Percentiles rank a stretch among this genome's conserved stretches.
Conservation (phyloP, 2,329 filamentous ascomycete genomes). For the Colletotrichum sansevieriae region DNA sequence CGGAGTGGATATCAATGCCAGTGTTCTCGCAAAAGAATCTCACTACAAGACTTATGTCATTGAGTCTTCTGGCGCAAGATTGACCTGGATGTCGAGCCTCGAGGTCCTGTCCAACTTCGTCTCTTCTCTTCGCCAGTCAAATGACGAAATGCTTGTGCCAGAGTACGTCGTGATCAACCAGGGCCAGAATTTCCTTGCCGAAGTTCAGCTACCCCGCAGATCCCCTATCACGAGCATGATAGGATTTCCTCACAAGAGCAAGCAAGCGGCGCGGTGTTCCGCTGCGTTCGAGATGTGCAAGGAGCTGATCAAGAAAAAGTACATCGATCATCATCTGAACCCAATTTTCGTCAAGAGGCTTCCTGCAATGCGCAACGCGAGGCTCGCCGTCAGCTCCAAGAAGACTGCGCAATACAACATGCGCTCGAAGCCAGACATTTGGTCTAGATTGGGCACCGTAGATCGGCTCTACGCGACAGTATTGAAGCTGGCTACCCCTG, state of each 20-base stretch:
- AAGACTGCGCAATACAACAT: constrained; percentile 81
- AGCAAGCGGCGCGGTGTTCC: constrained; percentile 85
- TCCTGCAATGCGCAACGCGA: constrained; percentile 88
- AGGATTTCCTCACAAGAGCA: constrained; percentile 75
- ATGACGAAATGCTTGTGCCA: constrained; percentile 52
- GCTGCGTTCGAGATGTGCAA: constrained; percentile 89
- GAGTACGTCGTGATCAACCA: constrained; percentile 73
- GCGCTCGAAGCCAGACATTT: constrained; percentile 82
- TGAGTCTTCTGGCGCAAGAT: constrained; percentile 76
- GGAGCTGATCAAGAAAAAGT: constrained; percentile 72
- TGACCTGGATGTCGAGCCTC: constrained; percentile 83
- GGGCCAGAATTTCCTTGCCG: constrained; percentile 76
- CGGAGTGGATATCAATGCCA: constrained; percentile 69
- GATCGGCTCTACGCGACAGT: constrained; percentile 73
- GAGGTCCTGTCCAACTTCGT: constrained; percentile 80
- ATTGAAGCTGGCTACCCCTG: constrained; percentile 69
- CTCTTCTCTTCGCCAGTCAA: constrained; percentile 70
- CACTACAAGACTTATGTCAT: constrained; percentile 70
- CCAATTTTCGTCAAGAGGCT: constrained; percentile 79
- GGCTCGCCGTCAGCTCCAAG: constrained; percentile 83
- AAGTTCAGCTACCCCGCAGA: constrained; percentile 81
- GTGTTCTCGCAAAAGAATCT: constrained; percentile 64
- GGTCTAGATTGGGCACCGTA: constrained; percentile 63
- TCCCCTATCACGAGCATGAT: constrained; percentile 77
- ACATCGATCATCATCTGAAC: constrained; percentile 80